phyloP scores from a whole-genome alignment of 2,329 filamentous ascomycete genomes.

The Elsinoe perseae region DNA sequence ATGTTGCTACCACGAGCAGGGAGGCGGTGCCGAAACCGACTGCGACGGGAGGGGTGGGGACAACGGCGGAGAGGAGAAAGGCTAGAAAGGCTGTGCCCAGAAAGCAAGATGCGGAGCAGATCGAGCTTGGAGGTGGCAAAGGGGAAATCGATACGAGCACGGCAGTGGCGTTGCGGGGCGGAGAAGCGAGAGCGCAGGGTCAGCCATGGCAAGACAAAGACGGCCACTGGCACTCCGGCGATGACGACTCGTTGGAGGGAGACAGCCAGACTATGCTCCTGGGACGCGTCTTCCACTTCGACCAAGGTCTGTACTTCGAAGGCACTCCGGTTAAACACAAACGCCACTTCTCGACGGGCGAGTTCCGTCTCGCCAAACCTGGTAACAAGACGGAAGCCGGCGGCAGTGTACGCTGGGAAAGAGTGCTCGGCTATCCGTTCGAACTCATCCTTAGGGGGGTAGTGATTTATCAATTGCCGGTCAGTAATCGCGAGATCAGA shows the following conservation, averaged over 20 bases:
- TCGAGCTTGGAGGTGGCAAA: no score
- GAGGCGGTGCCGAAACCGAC: not conserved
- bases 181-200: not conserved
- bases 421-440: constrained; percentile 83
- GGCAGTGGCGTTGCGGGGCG: no score
- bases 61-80: not conserved
- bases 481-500: constrained; percentile 48
- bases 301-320: constrained; percentile 82
- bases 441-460: constrained; percentile 88
- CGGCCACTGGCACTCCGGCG: constrained; percentile 21
- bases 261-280: constrained; percentile 78
- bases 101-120: no score
- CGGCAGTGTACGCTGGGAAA: constrained; percentile 80
- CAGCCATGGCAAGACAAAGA: constrained; percentile 19
- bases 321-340: constrained; percentile 76
- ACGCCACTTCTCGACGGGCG: constrained; percentile 65
- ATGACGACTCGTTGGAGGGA: constrained; percentile 52
- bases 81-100: no score
- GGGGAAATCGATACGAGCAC: no score
- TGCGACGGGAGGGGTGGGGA: constrained; percentile 19
- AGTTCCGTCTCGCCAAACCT: constrained; percentile 72
- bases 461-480: constrained; percentile 67
- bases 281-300: constrained; percentile 79
- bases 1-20: constrained; percentile 51
- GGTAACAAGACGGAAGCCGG: constrained; percentile 80